Base-by-base conservation (phyloP, 2,329 filamentous ascomycete species). In the Hypoxylon sp. region DNA sequence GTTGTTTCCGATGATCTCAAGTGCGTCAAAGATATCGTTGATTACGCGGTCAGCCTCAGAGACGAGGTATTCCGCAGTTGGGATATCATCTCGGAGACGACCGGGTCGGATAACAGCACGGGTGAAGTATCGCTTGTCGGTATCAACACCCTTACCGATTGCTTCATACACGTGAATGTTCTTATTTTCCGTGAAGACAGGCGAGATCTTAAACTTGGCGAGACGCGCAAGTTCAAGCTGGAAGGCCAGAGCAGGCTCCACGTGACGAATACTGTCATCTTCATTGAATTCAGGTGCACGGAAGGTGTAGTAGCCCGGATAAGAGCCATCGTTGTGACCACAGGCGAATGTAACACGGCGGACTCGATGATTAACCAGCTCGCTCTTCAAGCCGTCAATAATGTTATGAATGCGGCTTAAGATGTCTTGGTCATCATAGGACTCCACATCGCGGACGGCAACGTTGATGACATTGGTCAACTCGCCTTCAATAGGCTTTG, bases 91-190 rank as follows among this genome's bases (percentile, higher is more conserved):
- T 75, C 95, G 92, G 61, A 99, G 91, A 79, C 95, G 93, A 54
- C 96, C 96, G 69, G 96, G 94, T 76, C 96, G 91, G 73, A 99
- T 97, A 53, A 98, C 93, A 67, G 95, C 95, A 81, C 96, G 94
- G 56, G 96, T 96, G 81, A 99, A 99, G 88, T 98, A 99, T 74
- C 96, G 92, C 89, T 98, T 98, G 83, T 99, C 96, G 63, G 93
- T 95, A 79, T 98, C 95, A 42, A 95, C 92, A 55, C 92, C 92
- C 86, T 98, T 99, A 78, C 96, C 96, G 76, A 97, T 85, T 73
- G 93, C 96, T 86, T 98, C 95, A 83, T 98, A 99, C 67, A 99
- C 95, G 85, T 99, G 96, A 73, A 99, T 98, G 83, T 97, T 98
- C 79, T 97, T 92, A 86, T 99, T 99, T 83, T 98, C 95, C 0